Conservation (phyloP, 2,329 filamentous ascomycete genomes). For the Colletotrichum sp. region DNA sequence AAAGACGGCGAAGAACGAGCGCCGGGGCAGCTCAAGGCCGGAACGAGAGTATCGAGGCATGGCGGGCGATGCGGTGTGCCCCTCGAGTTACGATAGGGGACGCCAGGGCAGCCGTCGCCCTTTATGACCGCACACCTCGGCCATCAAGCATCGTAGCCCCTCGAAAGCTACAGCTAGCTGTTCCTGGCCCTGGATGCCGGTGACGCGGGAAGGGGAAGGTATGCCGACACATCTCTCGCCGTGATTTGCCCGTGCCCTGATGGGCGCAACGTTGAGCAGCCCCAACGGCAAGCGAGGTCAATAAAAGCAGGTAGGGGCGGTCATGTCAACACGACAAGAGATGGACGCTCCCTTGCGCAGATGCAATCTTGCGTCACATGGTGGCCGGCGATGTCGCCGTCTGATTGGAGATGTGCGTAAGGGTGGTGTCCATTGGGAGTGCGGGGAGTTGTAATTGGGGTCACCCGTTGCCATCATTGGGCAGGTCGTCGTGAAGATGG, state of each 20-base stretch:
- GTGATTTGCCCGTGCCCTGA: constrained; percentile 5
- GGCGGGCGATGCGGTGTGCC: neutral
- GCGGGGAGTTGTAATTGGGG: constrained; percentile 16
- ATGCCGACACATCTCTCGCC: neutral
- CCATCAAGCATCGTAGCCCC: neutral
- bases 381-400: constrained; percentile 1
- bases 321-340: neutral
- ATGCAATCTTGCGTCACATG: constrained; percentile 21
- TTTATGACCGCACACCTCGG: neutral
- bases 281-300: neutral
- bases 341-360: neutral
- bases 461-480: neutral
- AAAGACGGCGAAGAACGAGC: constrained; percentile 15
- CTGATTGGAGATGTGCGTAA: constrained; percentile 6
- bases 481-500: neutral
- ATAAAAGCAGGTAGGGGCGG: neutral
- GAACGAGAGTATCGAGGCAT: constrained; percentile 12
- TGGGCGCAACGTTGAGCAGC: neutral
- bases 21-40: constrained; percentile 5
- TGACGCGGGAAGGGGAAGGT: constrained; percentile 4
- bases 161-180: neutral
- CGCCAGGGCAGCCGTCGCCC: neutral
- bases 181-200: neutral
- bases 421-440: constrained; percentile 12
- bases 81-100: neutral